Evolutionary conservation across 192 early-diverging fungal species (phyloP), one percentile per base, ranked within the genome.

Genomic region (Coemansia sp.): DNA sequence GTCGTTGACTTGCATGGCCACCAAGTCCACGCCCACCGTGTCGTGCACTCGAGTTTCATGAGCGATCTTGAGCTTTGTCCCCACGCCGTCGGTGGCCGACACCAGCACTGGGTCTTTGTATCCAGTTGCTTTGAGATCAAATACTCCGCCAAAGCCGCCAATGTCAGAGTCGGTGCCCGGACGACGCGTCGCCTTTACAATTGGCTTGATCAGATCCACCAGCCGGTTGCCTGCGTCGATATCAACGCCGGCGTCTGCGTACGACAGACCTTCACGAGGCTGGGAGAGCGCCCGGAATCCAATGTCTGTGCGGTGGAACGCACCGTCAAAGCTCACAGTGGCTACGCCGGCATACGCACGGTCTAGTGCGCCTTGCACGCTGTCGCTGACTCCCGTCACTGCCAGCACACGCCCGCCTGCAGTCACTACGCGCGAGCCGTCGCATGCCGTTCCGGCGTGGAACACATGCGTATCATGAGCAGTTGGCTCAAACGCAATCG

Each of bases 1-100:
- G 70, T 99, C 97, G 82, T 99, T 99, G 64, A 98, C 97, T 71
- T 90, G 96, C 97, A 99, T 99, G 5, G 97, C 97, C 41, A 99
- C 97, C 43, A 98, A 84, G 73, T 99, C 97, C 70, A 97, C 91
- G 45, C 96, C 94, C 49, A 99, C 94, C 7, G 95, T 94, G 74
- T 95, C 87, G 76, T 97, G 93, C 59, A 91, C 92, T 25, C 85
- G 82, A 64, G 86, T 85, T 29, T 85, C 85, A 29, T 97, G 94
- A 2, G 97, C 96, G 70, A 99, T 87, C 84, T 91, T 96, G 39
- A 99, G 88, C 86, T 99, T 99, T 67, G 97, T 99, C 32, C 97
- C 97, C 22, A 99, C 94, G 50, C 97, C 97, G 62, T 99, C 97
- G 24, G 97, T 99, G 35, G 96, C 94, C n/a, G 94, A 91, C 9